These are phyloP conservation scores for Cenchrus americanus DNA, from an alignment of 176 grass and related monocot species.

Conservation along the genomic window DNA sequence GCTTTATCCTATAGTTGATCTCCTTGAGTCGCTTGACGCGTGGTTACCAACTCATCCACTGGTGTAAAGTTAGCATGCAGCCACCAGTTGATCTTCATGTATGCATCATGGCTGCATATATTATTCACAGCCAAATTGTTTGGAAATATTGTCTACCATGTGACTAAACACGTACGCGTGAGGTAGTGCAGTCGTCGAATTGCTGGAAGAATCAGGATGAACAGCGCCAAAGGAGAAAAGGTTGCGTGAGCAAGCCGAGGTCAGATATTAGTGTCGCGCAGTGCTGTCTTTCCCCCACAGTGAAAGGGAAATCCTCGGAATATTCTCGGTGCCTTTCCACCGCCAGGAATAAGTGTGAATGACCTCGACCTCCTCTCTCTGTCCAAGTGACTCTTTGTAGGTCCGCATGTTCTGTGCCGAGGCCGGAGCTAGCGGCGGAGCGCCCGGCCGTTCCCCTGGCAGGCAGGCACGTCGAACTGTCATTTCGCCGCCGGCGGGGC, in stretches of 20 bases:
- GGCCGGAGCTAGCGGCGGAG: not conserved
- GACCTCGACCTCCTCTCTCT: slow-evolving; percentile 23
- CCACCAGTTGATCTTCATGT: too few relatives aligned
- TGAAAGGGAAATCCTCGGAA: slow-evolving; percentile 32
- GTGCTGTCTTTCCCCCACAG: slow-evolving; percentile 39
- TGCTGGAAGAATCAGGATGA: not conserved
- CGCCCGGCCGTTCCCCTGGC: not conserved
- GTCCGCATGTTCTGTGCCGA: not conserved
- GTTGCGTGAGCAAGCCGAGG: not conserved
- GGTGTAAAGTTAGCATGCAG: not conserved
- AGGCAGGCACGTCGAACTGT: slow-evolving; percentile 19
- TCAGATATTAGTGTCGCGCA: slow-evolving; percentile 25
- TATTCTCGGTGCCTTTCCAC: slow-evolving; percentile 44
- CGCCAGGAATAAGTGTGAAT: not conserved
- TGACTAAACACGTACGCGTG: not conserved
- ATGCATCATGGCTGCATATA: too few relatives aligned
- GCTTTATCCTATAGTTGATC: too few relatives aligned
- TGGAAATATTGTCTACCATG: not conserved
- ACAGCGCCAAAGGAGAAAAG: not conserved
- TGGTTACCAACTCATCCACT: slow-evolving; percentile 34
- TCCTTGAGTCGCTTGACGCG: slow-evolving; percentile 11
- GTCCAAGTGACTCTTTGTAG: slow-evolving; percentile 26
- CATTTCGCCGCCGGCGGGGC: slow-evolving; percentile 33
- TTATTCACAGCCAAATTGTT: not conserved
- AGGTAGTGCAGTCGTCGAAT: not conserved